Conservation (phyloP, 2,329 filamentous ascomycete genomes). For the Passalora sequoiae region DNA sequence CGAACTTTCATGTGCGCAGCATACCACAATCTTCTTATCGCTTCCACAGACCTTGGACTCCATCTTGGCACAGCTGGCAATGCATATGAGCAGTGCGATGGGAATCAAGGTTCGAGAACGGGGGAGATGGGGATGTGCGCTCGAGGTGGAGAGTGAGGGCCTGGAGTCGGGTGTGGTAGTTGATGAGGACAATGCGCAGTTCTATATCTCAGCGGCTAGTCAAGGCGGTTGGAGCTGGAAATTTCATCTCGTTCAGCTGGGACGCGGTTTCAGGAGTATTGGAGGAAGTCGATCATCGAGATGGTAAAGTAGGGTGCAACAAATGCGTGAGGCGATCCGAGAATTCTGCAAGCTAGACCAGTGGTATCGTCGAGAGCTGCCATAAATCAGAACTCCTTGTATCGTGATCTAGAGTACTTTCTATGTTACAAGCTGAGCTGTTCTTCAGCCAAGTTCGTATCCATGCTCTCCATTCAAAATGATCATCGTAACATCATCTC, state of each 20-base stretch:
- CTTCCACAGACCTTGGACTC: not conserved
- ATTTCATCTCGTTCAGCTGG: not conserved
- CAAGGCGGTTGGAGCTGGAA: conserved; percentile 6
- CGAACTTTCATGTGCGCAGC: not conserved
- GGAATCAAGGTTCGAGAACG: not conserved
- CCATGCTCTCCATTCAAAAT: too few species aligned
- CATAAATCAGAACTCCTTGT: too few species aligned
- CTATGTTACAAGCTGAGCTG: too few species aligned
- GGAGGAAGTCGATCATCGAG: not conserved
- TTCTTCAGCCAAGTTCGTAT: too few species aligned
- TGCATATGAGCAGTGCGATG: not conserved
- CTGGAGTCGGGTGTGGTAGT: not conserved
- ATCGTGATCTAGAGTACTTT: too few species aligned
- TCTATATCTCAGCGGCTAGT: conserved; percentile 4
- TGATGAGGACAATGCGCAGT: not conserved
- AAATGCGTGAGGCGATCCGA: too few species aligned
- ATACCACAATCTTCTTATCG: not conserved
- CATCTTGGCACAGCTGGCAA: conserved; percentile 1
- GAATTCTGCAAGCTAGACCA: too few species aligned
- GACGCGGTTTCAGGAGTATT: not conserved
- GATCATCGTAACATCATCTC: not conserved
- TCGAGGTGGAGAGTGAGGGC: not conserved
- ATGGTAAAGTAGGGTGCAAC: too few species aligned
- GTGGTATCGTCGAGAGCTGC: too few species aligned
- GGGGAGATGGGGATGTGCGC: conserved; percentile 1